A percentile compares a stretch with the other conserved stretches of the same genome.
These are phyloP conservation scores for Cruciata laevipes DNA, from an alignment of 257 asterid genomes.

Conservation along the genomic window DNA sequence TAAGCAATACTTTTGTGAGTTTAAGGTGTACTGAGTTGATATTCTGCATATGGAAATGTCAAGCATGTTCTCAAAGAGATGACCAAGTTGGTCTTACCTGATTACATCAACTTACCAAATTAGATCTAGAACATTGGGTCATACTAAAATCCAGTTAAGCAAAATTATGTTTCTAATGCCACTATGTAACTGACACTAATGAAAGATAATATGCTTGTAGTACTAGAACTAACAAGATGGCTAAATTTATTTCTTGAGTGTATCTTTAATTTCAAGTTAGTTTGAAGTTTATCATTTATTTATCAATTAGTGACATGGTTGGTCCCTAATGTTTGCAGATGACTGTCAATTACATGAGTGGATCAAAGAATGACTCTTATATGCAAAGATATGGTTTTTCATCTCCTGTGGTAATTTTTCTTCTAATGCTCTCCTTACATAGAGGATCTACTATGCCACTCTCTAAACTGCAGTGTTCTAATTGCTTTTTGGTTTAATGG, in stretches of 20 bases:
- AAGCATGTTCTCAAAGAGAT: neutral
- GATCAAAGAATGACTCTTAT: slow-evolving; percentile 65
- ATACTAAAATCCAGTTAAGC: neutral
- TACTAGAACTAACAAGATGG: neutral
- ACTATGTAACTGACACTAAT: neutral
- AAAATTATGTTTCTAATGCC: neutral
- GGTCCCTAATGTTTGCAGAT: slow-evolving; percentile 46
- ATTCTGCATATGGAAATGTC: neutral
- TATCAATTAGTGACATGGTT: neutral
- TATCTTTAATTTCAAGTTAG: neutral
- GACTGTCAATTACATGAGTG: slow-evolving; percentile 79
- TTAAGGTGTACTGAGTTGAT: neutral
- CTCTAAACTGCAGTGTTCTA: neutral
- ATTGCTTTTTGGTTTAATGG: neutral
- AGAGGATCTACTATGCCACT: neutral
- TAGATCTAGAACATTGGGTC: neutral
- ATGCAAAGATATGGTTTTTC: slow-evolving; percentile 96
- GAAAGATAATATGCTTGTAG: neutral
- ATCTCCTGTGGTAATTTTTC: slow-evolving; percentile 74
- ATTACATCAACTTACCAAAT: neutral
- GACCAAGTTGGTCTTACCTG: neutral
- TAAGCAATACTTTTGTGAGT: slow-evolving; percentile 2
- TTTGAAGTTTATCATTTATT: neutral
- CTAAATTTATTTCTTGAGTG: neutral
- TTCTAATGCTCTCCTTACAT: slow-evolving; percentile 3